Evolutionary conservation across 164 flowering plant species (phyloP).

Genomic region (Warburgia ugandensis): DNA sequence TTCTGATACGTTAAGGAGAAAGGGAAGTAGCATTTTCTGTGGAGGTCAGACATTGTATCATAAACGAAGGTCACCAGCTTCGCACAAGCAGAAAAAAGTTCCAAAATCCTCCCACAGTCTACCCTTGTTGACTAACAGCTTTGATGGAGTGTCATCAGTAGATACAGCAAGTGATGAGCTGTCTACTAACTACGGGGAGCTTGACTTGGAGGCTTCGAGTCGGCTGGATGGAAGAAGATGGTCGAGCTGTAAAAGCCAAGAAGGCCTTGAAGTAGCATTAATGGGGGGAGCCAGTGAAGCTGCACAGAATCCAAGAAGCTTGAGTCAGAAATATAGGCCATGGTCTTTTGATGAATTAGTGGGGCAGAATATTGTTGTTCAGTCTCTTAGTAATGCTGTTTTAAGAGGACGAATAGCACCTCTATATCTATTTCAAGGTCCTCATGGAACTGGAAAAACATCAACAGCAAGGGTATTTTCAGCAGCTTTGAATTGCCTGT

Average conservation of each 20-base stretch:
- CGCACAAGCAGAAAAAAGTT: conserved; percentile 34
- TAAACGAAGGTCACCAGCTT: conserved; percentile 25
- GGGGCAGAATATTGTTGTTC: conserved; percentile 86
- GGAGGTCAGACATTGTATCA: conserved; percentile 49
- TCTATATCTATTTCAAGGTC: conserved; percentile 92
- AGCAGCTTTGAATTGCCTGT: conserved; percentile 76
- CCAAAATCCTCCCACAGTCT: conserved; percentile 47
- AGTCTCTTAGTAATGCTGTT: conserved; percentile 65
- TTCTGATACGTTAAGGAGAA: conserved; percentile 78
- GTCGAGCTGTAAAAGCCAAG: conserved; percentile 87
- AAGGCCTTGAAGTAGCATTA: conserved; percentile 48
- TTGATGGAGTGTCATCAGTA: conserved; percentile 52
- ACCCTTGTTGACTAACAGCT: conserved; percentile 55
- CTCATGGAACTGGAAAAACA: conserved; percentile 96
- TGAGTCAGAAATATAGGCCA: conserved; percentile 89
- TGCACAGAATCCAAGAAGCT: conserved; percentile 49
- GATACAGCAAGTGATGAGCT: conserved; percentile 77
- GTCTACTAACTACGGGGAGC: conserved; percentile 81
- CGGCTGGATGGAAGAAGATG: conserved; percentile 92
- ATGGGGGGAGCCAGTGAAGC: conserved; percentile 43
- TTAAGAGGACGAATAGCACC: conserved; percentile 73
- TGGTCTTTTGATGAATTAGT: conserved; percentile 71
- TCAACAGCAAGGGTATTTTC: conserved; percentile 82
- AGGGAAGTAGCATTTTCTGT: conserved; percentile 68
- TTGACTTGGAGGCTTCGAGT: conserved; percentile 88